Percentiles rank a stretch among this genome's conserved stretches.
These are phyloP conservation scores for Melampsora americana DNA, from an alignment of 1,284 basidiomycete genomes.

Conservation along the genomic window DNA sequence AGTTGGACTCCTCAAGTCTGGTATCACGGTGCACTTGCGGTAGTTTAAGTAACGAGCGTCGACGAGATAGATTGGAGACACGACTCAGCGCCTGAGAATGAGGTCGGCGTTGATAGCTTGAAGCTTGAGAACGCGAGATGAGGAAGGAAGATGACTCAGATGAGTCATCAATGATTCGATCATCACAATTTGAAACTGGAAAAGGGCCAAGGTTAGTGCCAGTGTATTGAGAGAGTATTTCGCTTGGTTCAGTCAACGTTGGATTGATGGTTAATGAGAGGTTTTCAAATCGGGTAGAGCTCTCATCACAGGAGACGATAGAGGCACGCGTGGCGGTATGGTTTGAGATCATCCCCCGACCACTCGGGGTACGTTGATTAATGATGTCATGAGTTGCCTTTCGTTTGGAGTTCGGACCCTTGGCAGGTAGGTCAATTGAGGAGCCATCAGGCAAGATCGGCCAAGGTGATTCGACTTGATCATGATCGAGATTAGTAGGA, in stretches of 20 bases:
- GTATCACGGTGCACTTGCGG: neutral
- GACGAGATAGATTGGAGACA: neutral
- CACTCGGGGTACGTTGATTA: conserved; percentile 17
- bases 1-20: neutral
- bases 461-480: neutral
- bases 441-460: neutral
- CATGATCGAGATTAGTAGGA: neutral
- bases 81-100: neutral
- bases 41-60: neutral
- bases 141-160: too few species aligned
- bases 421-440: neutral
- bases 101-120: neutral
- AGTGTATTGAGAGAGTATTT: neutral
- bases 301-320: neutral
- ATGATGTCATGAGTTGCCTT: conserved; percentile 31
- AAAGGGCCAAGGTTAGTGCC: too few species aligned
- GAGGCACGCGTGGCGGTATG: conserved; percentile 6
- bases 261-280: neutral
- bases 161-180: too few species aligned
- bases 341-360: conserved; percentile 16
- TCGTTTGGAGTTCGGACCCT: conserved; percentile 18
- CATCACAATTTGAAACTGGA: too few species aligned
- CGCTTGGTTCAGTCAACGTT: neutral
- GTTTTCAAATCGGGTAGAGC: neutral
- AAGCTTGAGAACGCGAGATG: neutral